phyloP scores from a whole-genome alignment of 345 rosid species.

The Chamaenerion angustifolium region DNA sequence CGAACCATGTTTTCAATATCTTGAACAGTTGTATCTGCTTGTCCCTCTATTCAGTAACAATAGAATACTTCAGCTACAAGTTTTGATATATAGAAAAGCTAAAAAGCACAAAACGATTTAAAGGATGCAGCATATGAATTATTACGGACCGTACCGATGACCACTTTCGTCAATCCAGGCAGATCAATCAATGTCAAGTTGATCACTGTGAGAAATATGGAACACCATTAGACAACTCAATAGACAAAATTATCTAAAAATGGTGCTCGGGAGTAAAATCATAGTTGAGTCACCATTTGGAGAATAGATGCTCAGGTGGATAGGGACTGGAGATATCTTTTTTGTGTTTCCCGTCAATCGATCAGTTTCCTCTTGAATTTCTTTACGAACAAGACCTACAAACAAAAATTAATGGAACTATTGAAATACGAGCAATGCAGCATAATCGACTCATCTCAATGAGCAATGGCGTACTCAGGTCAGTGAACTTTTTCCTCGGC shows the following conservation, averaged over 20 bases:
- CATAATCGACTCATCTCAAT: not conserved
- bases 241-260: not conserved
- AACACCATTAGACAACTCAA: constrained; percentile 2
- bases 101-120: not conserved
- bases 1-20: constrained; percentile 60
- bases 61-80: constrained; percentile 3
- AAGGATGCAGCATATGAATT: not conserved
- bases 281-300: constrained; percentile 25
- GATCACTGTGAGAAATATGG: constrained; percentile 28
- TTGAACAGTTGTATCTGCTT: constrained; percentile 39
- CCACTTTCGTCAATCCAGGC: constrained; percentile 67
- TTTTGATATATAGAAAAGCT: not conserved
- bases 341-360: constrained; percentile 43
- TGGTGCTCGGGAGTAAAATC: not conserved
- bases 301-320: constrained; percentile 51
- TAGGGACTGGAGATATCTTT: constrained; percentile 49
- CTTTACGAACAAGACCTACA: constrained; percentile 45
- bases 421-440: not conserved
- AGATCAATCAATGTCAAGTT: constrained; percentile 58
- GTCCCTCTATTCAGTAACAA: constrained; percentile 34
- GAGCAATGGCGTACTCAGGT: constrained; percentile 21
- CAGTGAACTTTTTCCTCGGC: constrained; percentile 30
- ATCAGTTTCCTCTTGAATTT: constrained; percentile 60
- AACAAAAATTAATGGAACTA: not conserved
- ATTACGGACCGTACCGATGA: constrained; percentile 27